phyloP scores from a whole-genome alignment of 352 stramenopile genomes.

The Phytophthora capsici region DNA sequence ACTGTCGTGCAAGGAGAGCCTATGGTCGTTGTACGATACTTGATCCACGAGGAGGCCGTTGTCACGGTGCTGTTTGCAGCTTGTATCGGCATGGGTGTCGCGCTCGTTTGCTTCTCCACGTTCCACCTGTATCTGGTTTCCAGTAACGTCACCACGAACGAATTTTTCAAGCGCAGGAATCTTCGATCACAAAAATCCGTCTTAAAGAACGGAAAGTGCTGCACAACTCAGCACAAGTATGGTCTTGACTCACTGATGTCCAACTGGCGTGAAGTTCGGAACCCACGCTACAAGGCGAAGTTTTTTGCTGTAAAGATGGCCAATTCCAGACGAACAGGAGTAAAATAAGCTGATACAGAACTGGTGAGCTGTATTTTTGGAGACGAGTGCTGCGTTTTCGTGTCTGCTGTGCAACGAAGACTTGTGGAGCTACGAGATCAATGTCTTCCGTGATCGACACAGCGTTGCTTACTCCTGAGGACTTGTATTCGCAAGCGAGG shows the following conservation, averaged over 20 bases:
- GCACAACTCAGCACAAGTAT: constrained; percentile 20
- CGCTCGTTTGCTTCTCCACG: constrained; percentile 48
- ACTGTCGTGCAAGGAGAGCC: constrained; percentile 45
- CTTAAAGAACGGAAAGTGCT: background rate
- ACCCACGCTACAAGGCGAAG: constrained; percentile 34
- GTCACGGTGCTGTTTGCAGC: constrained; percentile 52
- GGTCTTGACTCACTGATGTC: constrained; percentile 16
- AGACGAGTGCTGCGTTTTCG: too few relatives aligned
- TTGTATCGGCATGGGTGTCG: constrained; percentile 59
- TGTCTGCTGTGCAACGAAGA: too few relatives aligned
- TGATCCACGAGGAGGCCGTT: constrained; percentile 52
- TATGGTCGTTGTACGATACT: constrained; percentile 53
- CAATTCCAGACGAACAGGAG: constrained; percentile 5
- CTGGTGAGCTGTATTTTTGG: too few relatives aligned
- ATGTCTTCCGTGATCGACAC: constrained; percentile 8
- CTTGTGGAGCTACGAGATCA: background rate
- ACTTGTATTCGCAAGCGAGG: constrained; percentile 52
- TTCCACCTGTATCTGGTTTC: constrained; percentile 67
- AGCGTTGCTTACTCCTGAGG: constrained; percentile 41
- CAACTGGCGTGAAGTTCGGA: constrained; percentile 45
- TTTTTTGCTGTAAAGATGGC: constrained; percentile 6
- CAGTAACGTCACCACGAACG: constrained; percentile 72
- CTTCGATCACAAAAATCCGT: background rate
- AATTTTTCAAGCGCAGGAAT: constrained; percentile 71
- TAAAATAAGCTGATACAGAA: too few relatives aligned